Percentiles rank a stretch among this genome's conserved stretches.
Conservation (phyloP, 805 yeast species). For the Cyberlindnera japonica region DNA sequence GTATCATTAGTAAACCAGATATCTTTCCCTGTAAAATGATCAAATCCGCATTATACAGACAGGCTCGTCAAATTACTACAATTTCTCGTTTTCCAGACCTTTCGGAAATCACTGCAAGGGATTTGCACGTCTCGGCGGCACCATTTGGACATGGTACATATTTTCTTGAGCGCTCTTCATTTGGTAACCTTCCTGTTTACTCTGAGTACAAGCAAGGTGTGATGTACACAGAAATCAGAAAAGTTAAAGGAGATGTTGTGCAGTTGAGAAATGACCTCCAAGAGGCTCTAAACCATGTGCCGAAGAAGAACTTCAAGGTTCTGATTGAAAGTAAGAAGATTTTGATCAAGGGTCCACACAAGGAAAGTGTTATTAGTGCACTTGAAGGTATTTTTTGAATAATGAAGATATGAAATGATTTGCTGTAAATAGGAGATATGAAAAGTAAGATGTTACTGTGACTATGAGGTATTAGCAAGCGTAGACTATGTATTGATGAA, state of each 20-base stretch:
- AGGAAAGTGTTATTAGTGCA: constrained; percentile 16
- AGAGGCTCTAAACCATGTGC: constrained; percentile 43
- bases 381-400: constrained; percentile 19
- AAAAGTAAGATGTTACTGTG: too few relatives aligned
- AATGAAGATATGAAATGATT: not conserved
- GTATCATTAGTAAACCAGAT: too few relatives aligned
- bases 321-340: constrained; percentile 49
- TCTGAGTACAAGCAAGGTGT: constrained; percentile 59
- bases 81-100: constrained; percentile 28
- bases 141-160: constrained; percentile 31
- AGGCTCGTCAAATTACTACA: constrained; percentile 17
- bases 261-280: constrained; percentile 67
- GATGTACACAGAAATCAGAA: constrained; percentile 69
- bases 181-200: constrained; percentile 81
- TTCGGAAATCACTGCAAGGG: constrained; percentile 29
- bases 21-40: too few relatives aligned
- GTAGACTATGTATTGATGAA: too few relatives aligned
- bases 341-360: constrained; percentile 26
- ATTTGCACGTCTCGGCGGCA: constrained; percentile 20
- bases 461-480: too few relatives aligned
- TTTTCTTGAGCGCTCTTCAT: constrained; percentile 44
- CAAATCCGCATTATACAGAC: constrained; percentile 5
- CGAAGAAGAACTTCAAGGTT: constrained; percentile 44
- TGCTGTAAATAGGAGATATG: too few relatives aligned
- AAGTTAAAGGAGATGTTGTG: constrained; percentile 62